phyloP scores from a whole-genome alignment of 176 grass and related monocot species.

The Oryza australiensis region DNA sequence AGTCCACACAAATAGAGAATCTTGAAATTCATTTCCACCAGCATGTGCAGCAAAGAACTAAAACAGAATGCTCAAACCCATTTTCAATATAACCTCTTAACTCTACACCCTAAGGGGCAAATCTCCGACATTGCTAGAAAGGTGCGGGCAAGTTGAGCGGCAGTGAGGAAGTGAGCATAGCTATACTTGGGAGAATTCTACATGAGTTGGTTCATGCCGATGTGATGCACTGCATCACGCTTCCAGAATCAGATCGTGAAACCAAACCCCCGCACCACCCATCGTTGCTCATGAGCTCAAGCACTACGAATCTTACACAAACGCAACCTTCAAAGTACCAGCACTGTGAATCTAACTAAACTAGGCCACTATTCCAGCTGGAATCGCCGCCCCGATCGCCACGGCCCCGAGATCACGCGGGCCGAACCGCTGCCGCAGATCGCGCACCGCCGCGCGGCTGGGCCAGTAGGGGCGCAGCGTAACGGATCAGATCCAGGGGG shows the following conservation, averaged over 20 bases:
- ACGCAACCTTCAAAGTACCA: neutral
- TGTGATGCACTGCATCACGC: neutral
- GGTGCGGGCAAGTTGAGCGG: neutral
- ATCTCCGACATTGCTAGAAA: neutral
- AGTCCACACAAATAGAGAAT: constrained; percentile 9
- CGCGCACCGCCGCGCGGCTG: neutral
- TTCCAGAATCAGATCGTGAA: neutral
- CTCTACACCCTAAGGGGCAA: neutral
- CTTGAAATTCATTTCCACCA: neutral
- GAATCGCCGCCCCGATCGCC: constrained; percentile 12
- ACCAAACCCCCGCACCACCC: neutral
- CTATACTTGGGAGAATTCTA: neutral
- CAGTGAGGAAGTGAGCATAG: neutral
- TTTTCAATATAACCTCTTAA: neutral
- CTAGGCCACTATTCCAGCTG: neutral
- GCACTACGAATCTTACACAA: constrained; percentile 13
- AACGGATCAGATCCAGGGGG: neutral
- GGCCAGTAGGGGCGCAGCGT: neutral
- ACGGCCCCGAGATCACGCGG: constrained; percentile 24
- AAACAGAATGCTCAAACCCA: neutral
- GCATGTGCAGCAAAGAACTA: constrained; percentile 1
- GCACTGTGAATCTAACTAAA: constrained; percentile 7
- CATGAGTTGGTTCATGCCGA: neutral
- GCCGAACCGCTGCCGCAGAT: neutral
- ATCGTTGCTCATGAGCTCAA: constrained; percentile 2